phyloP scores from a whole-genome alignment of 768 basidiomycete genomes.

The Tylopilus sp. region DNA sequence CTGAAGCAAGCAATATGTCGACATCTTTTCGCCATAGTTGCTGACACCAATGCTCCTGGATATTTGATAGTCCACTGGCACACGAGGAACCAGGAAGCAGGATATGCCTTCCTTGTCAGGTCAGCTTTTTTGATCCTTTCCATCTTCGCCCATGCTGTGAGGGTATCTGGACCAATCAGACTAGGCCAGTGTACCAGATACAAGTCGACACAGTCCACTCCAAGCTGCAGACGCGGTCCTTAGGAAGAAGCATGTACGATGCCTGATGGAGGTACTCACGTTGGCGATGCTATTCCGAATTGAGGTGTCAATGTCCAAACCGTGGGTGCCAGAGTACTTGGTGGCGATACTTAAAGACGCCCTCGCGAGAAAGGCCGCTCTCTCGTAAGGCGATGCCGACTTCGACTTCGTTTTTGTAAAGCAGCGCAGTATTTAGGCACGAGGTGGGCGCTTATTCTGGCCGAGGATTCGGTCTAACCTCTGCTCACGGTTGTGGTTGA shows the following conservation, averaged over 20 bases:
- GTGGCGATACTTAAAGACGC: slow-evolving; percentile 69
- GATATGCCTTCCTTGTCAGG: slow-evolving; percentile 46
- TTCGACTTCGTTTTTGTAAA: slow-evolving; percentile 60
- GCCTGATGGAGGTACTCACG: slow-evolving; percentile 33
- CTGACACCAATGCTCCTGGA: slow-evolving; percentile 68
- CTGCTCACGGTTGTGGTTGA: slow-evolving; percentile 57
- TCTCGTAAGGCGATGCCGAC: slow-evolving; percentile 39
- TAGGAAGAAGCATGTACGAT: background rate
- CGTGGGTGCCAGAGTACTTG: slow-evolving; percentile 54
- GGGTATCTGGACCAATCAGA: slow-evolving; percentile 54
- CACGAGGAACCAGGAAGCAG: background rate
- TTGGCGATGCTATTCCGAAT: slow-evolving; percentile 55
- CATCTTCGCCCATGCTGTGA: slow-evolving; percentile 61
- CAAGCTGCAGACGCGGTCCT: slow-evolving; percentile 41
- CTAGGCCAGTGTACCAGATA: slow-evolving; percentile 66
- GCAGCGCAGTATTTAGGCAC: slow-evolving; percentile 56
- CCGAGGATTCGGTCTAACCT: background rate
- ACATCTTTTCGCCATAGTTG: slow-evolving; percentile 63
- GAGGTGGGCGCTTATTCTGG: background rate
- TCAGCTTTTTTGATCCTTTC: slow-evolving; percentile 59
- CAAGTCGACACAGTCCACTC: slow-evolving; percentile 61
- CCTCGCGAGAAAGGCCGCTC: slow-evolving; percentile 53
- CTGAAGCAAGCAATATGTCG: slow-evolving; percentile 50
- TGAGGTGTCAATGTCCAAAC: slow-evolving; percentile 51
- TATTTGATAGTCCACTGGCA: background rate